These are phyloP conservation scores for Puccinia polysora DNA, from an alignment of 1,284 basidiomycete genomes.

Conservation along the genomic window DNA sequence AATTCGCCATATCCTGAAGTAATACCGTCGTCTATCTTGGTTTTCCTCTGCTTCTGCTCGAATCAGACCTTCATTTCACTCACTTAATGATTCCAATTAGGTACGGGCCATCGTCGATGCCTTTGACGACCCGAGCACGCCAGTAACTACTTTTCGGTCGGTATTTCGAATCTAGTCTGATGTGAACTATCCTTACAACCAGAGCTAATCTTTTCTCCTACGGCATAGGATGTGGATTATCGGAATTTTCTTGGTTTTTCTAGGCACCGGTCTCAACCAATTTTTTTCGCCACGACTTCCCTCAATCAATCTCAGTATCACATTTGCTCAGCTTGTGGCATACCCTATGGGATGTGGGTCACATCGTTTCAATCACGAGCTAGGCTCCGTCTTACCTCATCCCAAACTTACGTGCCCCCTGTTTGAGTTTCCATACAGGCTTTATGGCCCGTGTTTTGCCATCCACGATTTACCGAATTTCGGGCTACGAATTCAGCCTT, in stretches of 20 bases:
- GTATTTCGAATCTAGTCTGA: neutral
- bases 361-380: no score
- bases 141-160: slow-evolving; percentile 70
- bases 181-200: neutral
- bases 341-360: slow-evolving; percentile 38
- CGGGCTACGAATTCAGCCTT: slow-evolving; percentile 19
- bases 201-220: neutral
- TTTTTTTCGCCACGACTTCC: slow-evolving; percentile 41
- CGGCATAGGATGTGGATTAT: slow-evolving; percentile 40
- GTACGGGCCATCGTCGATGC: slow-evolving; percentile 69
- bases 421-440: neutral
- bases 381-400: no score
- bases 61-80: neutral
- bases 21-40: no score
- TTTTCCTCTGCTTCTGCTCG: neutral
- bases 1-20: slow-evolving; percentile 83
- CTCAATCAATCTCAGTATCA: slow-evolving; percentile 29
- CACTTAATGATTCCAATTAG: slow-evolving; percentile 1
- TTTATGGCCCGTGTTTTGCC: slow-evolving; percentile 34
- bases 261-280: slow-evolving; percentile 37
- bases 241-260: slow-evolving; percentile 28
- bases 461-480: neutral
- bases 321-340: slow-evolving; percentile 34
- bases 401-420: neutral
- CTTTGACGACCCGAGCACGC: slow-evolving; percentile 70